Percentiles rank a stretch among this genome's conserved stretches.
These are phyloP conservation scores for Phalaenopsis aphrodite DNA, from an alignment of 106 monocot species.

Conservation along the genomic window DNA sequence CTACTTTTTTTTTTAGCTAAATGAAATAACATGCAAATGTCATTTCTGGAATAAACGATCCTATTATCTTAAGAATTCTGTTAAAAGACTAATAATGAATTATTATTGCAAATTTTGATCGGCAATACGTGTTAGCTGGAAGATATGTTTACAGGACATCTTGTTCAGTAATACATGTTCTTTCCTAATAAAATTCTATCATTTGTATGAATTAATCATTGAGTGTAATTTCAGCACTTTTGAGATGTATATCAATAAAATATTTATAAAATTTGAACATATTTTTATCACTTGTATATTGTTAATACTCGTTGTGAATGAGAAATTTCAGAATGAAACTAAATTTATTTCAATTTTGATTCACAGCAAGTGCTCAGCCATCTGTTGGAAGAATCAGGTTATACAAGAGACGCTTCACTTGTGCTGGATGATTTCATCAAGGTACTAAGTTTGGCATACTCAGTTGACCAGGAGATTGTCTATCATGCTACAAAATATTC, in stretches of 20 bases:
- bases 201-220: too few relatives aligned
- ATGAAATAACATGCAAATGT: too few relatives aligned
- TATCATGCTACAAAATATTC: not conserved
- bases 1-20: too few relatives aligned
- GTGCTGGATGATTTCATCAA: constrained; percentile 50
- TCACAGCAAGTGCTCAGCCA: constrained; percentile 49
- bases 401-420: constrained; percentile 32
- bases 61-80: too few relatives aligned
- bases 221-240: not conserved
- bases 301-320: not conserved
- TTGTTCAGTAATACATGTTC: too few relatives aligned
- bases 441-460: constrained; percentile 17
- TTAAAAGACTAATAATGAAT: too few relatives aligned
- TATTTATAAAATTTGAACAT: not conserved
- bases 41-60: too few relatives aligned
- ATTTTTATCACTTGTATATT: not conserved
- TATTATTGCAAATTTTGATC: too few relatives aligned
- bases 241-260: not conserved
- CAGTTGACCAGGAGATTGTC: not conserved
- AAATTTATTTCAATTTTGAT: not conserved
- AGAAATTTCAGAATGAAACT: not conserved
- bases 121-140: too few relatives aligned
- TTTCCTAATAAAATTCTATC: too few relatives aligned
- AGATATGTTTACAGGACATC: too few relatives aligned
- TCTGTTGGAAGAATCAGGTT: constrained; percentile 65